Evolutionary conservation across 2,329 filamentous ascomycete genomes (phyloP), one percentile per base, ranked within the genome.

Genomic region (Fragosphaeria purpurea): DNA sequence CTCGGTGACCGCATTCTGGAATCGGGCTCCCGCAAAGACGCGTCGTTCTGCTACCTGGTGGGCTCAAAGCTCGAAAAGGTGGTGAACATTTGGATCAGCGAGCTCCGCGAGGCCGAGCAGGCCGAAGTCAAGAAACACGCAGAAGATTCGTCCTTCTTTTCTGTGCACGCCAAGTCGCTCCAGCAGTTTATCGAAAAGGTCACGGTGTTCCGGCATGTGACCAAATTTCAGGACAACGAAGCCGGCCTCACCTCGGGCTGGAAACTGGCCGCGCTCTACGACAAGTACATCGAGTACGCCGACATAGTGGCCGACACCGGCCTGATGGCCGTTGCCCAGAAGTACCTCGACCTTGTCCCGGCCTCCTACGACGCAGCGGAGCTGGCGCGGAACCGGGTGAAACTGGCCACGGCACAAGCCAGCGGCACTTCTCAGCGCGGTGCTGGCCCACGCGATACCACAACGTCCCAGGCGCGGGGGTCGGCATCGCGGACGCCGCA

Each of bases 131-230:
- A 88, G 59, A 77, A 83, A 55, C 74, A 78, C 22, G 76, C 76
- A 31, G 80, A 80, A 37, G 87, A 89, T 60, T 91, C 87, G 30
- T 85, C 82, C 52, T 98, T 96, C 69, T 22, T 22, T 22, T 95
- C 91, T 0, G 82, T 97, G 46, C 93, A 97, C 61, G 89, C 91
- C 50, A 82, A 83, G 55, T 85, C 86, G 44, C 72, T 98, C 42
- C 93, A 97, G 67, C 84, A 86, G 57, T 91, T 98, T 63, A 95
- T 98, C 55, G 93, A 98, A 70, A 98, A 98, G 74, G 93, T 98
- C 44, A 95, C 90, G 0, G 80, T 98, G 49, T 98, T 98, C 82
- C 85, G 93, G 50, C 80, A 93, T 58, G 90, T 96, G 42, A 90
- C 89, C 55, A 89, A 91, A 62, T 98, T 96, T 72, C 73, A 86